A percentile compares a stretch with the other conserved stretches of the same genome.
Evolutionary conservation across 108 stramenopile species (phyloP).

Genomic region (Chaetoceros muelleri): DNA sequence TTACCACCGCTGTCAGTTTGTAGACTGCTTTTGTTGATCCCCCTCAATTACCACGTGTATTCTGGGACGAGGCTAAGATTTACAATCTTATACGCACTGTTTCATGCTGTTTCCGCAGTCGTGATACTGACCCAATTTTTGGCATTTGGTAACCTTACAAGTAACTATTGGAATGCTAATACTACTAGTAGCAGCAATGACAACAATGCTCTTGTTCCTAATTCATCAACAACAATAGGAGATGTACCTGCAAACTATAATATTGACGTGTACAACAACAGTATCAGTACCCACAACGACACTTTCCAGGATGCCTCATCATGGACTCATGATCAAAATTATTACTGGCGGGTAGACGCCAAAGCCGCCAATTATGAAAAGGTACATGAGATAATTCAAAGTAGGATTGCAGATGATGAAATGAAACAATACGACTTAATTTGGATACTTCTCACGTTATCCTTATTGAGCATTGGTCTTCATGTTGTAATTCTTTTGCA

Average conservation of each 20-base stretch:
- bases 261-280: constrained; percentile 2
- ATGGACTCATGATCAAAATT: constrained; percentile 3
- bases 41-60: constrained; percentile 65
- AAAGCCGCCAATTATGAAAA: background rate
- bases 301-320: background rate
- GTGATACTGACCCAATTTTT: constrained; percentile 49
- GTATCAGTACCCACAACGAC: constrained; percentile 2
- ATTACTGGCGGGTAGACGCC: constrained; percentile 7
- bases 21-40: constrained; percentile 45
- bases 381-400: background rate
- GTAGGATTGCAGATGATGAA: background rate
- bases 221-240: constrained; percentile 20
- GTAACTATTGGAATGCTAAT: background rate
- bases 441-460: constrained; percentile 46
- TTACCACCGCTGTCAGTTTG: constrained; percentile 33
- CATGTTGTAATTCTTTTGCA: constrained; percentile 68
- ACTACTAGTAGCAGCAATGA: background rate
- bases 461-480: constrained; percentile 36
- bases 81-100: constrained; percentile 34
- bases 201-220: constrained; percentile 43
- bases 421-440: constrained; percentile 15
- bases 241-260: constrained; percentile 3
- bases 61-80: constrained; percentile 55
- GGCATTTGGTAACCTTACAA: constrained; percentile 2
- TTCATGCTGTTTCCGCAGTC: constrained; percentile 38